phyloP scores from a whole-genome alignment of 2,329 filamentous ascomycete genomes.

The Microcyclospora tardicrescens region DNA sequence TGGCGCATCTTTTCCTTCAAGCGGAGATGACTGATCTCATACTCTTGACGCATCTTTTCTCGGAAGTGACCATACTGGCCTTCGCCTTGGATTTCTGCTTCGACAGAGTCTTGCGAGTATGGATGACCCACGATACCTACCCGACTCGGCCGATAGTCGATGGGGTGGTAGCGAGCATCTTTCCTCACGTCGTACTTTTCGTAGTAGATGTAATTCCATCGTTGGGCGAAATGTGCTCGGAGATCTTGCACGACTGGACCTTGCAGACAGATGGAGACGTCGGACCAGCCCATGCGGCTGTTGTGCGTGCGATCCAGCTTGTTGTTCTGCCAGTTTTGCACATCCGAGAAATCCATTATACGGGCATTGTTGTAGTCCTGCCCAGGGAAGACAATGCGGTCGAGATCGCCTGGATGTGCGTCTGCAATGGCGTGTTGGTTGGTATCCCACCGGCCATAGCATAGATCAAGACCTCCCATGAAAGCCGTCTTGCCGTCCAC shows the following conservation, averaged over 20 bases:
- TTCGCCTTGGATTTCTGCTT: conserved; percentile 13
- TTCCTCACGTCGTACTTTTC: conserved; percentile 60
- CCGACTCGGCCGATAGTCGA: conserved; percentile 25
- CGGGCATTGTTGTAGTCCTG: conserved; percentile 88
- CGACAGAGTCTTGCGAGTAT: conserved; percentile 14
- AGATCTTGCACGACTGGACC: conserved; percentile 67
- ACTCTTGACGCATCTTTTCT: conserved; percentile 18
- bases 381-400: conserved; percentile 68
- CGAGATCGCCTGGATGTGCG: conserved; percentile 64
- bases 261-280: conserved; percentile 63
- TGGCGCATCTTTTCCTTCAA: conserved; percentile 14
- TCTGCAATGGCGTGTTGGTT: conserved; percentile 72
- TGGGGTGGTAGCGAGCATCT: conserved; percentile 35
- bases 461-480: conserved; percentile 84
- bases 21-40: conserved; percentile 12
- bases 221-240: conserved; percentile 63
- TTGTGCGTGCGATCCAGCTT: conserved; percentile 59
- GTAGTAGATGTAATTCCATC: conserved; percentile 85
- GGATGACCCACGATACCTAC: conserved; percentile 22
- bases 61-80: conserved; percentile 21
- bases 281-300: conserved; percentile 87
- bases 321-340: conserved; percentile 73
- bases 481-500: conserved; percentile 70
- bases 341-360: conserved; percentile 68
- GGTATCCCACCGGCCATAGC: conserved; percentile 77